These are phyloP conservation scores for Coffea eugenioides DNA, from an alignment of 257 asterid species.

Conservation along the genomic window DNA sequence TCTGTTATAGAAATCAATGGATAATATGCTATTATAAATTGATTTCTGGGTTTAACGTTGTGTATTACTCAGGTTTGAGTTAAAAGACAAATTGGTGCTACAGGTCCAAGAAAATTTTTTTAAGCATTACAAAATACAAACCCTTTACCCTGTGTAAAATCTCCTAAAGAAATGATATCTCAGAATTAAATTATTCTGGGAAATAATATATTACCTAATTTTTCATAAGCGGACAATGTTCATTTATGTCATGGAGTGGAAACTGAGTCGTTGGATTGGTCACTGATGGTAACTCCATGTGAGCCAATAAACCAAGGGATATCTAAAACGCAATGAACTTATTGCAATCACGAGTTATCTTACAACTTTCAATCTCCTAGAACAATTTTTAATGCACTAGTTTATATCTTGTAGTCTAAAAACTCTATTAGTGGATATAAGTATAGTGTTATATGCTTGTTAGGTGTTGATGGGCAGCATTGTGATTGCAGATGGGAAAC, in stretches of 20 bases:
- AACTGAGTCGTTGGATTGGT: neutral
- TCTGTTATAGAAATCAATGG: neutral
- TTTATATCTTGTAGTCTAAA: neutral
- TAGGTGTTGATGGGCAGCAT: slow-evolving; percentile 81
- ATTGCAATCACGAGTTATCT: neutral
- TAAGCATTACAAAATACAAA: too few species aligned
- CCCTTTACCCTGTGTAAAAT: too few species aligned
- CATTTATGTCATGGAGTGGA: too few species aligned
- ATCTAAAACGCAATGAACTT: neutral
- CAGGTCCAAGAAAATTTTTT: too few species aligned
- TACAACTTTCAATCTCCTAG: neutral
- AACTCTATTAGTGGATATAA: slow-evolving; percentile 25
- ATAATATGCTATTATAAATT: neutral
- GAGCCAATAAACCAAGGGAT: too few species aligned
- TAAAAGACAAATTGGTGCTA: too few species aligned
- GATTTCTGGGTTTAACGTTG: too few species aligned
- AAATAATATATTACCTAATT: neutral
- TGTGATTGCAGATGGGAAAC: slow-evolving; percentile 97
- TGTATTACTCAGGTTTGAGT: too few species aligned
- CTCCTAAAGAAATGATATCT: neutral
- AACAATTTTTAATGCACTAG: neutral
- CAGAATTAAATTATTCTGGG: too few species aligned
- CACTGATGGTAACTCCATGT: too few species aligned
- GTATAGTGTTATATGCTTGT: slow-evolving; percentile 41
- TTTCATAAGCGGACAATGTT: neutral